Evolutionary conservation across 2,329 filamentous ascomycete species (phyloP), one percentile per base, ranked within the genome.

Genomic region (Colletotrichum sp.): DNA sequence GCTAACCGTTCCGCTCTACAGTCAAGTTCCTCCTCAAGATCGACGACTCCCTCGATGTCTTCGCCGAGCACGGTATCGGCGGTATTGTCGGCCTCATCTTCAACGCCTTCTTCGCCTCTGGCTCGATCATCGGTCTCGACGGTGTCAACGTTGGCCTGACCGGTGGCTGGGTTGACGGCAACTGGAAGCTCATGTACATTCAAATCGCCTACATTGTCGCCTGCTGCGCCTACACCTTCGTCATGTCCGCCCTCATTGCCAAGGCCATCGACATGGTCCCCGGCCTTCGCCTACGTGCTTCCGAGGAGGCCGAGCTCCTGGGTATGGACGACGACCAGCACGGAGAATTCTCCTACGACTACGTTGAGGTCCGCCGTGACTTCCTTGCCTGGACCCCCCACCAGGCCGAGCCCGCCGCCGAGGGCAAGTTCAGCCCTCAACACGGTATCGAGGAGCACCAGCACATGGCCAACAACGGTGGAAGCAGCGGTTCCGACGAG

Each of bases 291-390:
- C 93, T 97, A 62, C 94, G 95, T 74, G 94, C 95, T 10, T 94
- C 91, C 30, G 94, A 96, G 82, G 94, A 96, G 85, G 95, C 95
- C 28, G 95, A 97, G 85, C 91, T 96, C 15, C 91, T 96, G 72
- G 95, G 95, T 79, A 96, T 96, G 94, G 95, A 97, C 82, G 95
- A 96, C 83, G 95, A 96, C 86, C 95, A 97, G 87, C 94, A 96
- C 80, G 95, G 95, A 85, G 95, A 97, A 86, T 97, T 96, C 83
- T 95, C 95, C 15, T 96, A 96, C 88, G 95, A 97, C 84, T 97
- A 96, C 84, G 95, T 97, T 79, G 95, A 97, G 89, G 94, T 96
- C 75, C 94, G 95, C 82, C 92, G 95, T 81, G 95, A 97, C 86
- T 97, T 96, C 89, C 91, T 97, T 52, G 95, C 95, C 75, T 97